A percentile compares a stretch with the other conserved stretches of the same genome.
These are phyloP conservation scores for Leccinum subgranulosum DNA, from an alignment of 768 basidiomycete species.

Conservation along the genomic window DNA sequence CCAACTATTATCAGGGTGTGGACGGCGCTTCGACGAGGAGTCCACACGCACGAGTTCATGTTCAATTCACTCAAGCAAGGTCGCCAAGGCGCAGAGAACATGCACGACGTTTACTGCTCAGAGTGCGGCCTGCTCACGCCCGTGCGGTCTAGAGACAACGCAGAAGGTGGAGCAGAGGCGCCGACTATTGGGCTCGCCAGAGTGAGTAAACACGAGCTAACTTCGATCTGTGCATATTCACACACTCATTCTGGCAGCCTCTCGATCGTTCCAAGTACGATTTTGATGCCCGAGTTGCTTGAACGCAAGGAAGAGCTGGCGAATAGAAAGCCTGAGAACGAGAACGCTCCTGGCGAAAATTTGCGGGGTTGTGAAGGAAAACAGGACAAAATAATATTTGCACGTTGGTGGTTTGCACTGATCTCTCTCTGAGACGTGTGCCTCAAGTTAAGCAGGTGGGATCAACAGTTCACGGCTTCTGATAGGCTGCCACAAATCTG, in stretches of 20 bases:
- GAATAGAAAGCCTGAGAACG: not conserved
- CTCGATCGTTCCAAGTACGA: slow-evolving; percentile 16
- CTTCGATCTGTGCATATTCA: not conserved
- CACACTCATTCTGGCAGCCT: not conserved
- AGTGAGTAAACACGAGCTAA: not conserved
- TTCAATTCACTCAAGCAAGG: slow-evolving; percentile 7
- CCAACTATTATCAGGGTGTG: slow-evolving; percentile 5
- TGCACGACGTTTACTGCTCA: slow-evolving; percentile 19
- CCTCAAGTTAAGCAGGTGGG: no score
- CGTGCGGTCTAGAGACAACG: slow-evolving; percentile 13
- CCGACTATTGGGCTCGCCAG: slow-evolving; percentile 7
- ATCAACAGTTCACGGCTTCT: no score
- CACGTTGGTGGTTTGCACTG: no score
- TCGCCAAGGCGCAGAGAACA: slow-evolving; percentile 14
- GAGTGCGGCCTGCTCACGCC: slow-evolving; percentile 12
- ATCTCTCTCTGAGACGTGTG: no score
- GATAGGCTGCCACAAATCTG: no score
- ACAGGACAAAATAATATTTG: no score
- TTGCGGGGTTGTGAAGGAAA: no score
- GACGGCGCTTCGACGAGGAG: slow-evolving; percentile 16
- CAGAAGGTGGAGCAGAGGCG: slow-evolving; percentile 12
- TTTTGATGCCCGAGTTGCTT: slow-evolving; percentile 6
- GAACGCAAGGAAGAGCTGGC: not conserved
- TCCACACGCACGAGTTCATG: slow-evolving; percentile 16
- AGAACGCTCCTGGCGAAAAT: not conserved